phyloP scores from a whole-genome alignment of 1,284 basidiomycete species.

The Ustilago sp. region DNA sequence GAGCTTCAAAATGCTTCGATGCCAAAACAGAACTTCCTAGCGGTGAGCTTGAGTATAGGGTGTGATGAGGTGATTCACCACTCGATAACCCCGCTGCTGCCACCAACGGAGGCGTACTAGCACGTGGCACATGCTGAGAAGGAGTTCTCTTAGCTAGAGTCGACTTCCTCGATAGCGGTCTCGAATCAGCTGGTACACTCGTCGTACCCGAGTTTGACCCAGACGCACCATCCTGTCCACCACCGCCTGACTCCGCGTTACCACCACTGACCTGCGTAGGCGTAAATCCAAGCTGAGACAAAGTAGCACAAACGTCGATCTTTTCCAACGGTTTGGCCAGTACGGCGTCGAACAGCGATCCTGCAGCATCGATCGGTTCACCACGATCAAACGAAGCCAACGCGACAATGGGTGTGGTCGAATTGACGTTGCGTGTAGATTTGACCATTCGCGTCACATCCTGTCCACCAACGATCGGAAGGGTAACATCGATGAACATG shows the following conservation, averaged over 20 bases:
- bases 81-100: neutral
- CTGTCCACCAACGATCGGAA: conserved; percentile 92
- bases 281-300: conserved; percentile 56
- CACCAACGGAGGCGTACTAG: conserved; percentile 27
- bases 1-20: conserved; percentile 33
- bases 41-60: conserved; percentile 46
- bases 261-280: conserved; percentile 30
- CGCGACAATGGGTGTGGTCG: conserved; percentile 88
- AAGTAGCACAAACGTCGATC: conserved; percentile 53
- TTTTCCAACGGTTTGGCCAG: conserved; percentile 63
- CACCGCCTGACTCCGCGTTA: conserved; percentile 2
- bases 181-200: conserved; percentile 33
- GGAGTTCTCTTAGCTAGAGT: conserved; percentile 34
- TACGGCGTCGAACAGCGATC: conserved; percentile 71
- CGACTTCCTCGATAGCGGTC: conserved; percentile 45
- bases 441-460: conserved; percentile 92
- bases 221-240: conserved; percentile 2
- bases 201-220: conserved; percentile 30
- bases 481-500: conserved; percentile 88
- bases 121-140: conserved; percentile 22
- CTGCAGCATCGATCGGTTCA: conserved; percentile 55
- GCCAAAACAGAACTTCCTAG: conserved; percentile 40
- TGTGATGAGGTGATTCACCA: conserved; percentile 34
- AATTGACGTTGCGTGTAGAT: conserved; percentile 91
- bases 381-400: conserved; percentile 72